Evolutionary conservation across 2,329 filamentous ascomycete species (phyloP).

Genomic region (Cladosporium velox): DNA sequence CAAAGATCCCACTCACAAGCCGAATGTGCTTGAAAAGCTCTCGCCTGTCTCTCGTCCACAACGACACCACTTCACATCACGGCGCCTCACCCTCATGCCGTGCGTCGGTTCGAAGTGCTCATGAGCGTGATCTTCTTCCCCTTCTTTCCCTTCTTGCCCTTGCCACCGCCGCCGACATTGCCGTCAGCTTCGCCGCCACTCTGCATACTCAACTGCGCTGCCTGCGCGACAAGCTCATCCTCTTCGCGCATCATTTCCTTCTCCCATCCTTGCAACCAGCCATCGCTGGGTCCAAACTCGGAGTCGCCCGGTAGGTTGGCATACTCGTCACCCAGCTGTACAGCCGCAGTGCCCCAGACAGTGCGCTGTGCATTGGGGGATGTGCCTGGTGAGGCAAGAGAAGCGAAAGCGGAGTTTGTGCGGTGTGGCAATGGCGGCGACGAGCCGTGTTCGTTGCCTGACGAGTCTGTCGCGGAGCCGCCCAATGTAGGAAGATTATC

Average conservation of each 20-base stretch:
- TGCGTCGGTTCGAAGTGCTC: conserved; percentile 55
- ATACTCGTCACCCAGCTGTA: conserved; percentile 60
- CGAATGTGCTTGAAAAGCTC: not conserved
- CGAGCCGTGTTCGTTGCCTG: conserved; percentile 15
- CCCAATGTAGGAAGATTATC: conserved; percentile 32
- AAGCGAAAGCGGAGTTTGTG: conserved; percentile 63
- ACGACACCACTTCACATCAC: not conserved
- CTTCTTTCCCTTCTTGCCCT: conserved; percentile 50
- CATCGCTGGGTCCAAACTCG: conserved; percentile 62
- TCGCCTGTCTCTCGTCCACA: not conserved
- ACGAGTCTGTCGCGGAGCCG: conserved; percentile 34
- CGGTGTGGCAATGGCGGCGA: conserved; percentile 57
- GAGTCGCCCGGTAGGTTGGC: conserved; percentile 44
- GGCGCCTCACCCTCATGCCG: conserved; percentile 3
- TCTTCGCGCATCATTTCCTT: conserved; percentile 69
- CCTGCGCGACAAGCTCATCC: conserved; percentile 53
- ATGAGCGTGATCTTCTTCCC: conserved; percentile 69
- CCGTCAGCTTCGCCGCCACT: conserved; percentile 25
- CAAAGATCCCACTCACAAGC: not conserved
- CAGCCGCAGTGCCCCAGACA: conserved; percentile 84
- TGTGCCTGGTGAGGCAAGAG: conserved; percentile 75
- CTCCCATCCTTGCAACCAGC: conserved; percentile 85
- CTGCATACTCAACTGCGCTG: conserved; percentile 41
- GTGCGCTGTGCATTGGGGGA: conserved; percentile 76
- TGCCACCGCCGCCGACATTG: conserved; percentile 21